Percentiles rank a stretch among this genome's conserved stretches.
These are phyloP conservation scores for Aschersonia sp. DNA, from an alignment of 2,329 filamentous ascomycete species.

Conservation along the genomic window DNA sequence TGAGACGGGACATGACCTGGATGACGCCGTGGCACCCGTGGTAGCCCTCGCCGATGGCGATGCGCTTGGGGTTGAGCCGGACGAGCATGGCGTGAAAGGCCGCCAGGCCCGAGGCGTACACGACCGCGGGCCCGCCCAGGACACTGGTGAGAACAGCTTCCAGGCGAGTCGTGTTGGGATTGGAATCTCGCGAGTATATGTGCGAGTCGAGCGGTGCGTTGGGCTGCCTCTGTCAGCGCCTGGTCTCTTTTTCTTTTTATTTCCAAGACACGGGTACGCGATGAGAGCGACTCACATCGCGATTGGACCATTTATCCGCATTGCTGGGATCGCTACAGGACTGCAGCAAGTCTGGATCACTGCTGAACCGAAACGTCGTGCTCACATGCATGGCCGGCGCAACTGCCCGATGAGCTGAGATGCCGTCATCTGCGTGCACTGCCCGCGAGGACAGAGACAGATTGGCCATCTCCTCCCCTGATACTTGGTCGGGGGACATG, in stretches of 20 bases:
- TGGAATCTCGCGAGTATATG: constrained; percentile 70
- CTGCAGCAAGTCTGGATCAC: constrained; percentile 51
- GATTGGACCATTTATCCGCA: constrained; percentile 37
- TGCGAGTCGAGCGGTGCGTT: constrained; percentile 44
- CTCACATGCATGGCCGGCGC: constrained; percentile 83
- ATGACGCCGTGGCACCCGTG: constrained; percentile 89
- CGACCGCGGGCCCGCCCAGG: constrained; percentile 53
- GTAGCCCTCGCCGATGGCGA: constrained; percentile 76
- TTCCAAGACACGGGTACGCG: neutral
- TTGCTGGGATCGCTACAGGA: constrained; percentile 13
- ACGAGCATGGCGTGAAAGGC: constrained; percentile 81
- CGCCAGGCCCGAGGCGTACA: constrained; percentile 73
- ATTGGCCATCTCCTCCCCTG: constrained; percentile 6
- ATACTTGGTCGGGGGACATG: constrained; percentile 1
- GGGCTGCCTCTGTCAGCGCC: constrained; percentile 11
- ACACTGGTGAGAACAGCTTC: constrained; percentile 68
- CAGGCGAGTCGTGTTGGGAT: constrained; percentile 70
- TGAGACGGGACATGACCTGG: constrained; percentile 57
- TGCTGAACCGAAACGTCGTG: constrained; percentile 75
- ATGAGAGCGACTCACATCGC: constrained; percentile 33
- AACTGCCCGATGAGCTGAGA: constrained; percentile 63
- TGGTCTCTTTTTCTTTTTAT: neutral
- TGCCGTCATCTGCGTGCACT: constrained; percentile 69
- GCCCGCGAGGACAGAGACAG: constrained; percentile 50
- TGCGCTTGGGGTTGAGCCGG: constrained; percentile 66